Conservation (phyloP, 2,329 filamentous ascomycete genomes). For the Monilinia laxa region DNA sequence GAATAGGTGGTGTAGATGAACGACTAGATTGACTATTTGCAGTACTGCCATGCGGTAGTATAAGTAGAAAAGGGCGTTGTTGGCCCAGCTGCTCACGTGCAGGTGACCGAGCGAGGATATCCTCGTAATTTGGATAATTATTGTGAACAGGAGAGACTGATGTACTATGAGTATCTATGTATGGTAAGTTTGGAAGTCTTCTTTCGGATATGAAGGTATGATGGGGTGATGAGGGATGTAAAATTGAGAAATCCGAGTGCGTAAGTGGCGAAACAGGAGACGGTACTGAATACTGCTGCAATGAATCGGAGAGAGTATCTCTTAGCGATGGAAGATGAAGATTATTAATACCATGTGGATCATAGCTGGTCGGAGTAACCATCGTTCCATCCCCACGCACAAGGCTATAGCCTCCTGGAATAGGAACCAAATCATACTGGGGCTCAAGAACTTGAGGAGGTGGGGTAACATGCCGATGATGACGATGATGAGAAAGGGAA, state of each 20-base stretch:
- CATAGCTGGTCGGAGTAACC: slow-evolving; percentile 34
- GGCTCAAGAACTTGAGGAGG: slow-evolving; percentile 30
- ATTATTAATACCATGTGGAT: slow-evolving; percentile 31
- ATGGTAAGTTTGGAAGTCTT: slow-evolving; percentile 6
- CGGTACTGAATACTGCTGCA: slow-evolving; percentile 21
- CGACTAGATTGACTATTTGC: slow-evolving; percentile 14
- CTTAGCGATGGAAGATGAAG: slow-evolving; percentile 20
- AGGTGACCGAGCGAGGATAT: slow-evolving; percentile 38
- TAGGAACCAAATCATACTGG: slow-evolving; percentile 39
- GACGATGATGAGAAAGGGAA: slow-evolving; percentile 28
- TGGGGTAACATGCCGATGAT: slow-evolving; percentile 21
- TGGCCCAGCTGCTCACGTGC: slow-evolving; percentile 34
- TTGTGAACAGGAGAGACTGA: slow-evolving; percentile 18
- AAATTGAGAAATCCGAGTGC: background rate
- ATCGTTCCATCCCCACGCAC: slow-evolving; percentile 37
- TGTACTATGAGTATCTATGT: background rate
- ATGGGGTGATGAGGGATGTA: slow-evolving; percentile 3
- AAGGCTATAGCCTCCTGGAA: slow-evolving; percentile 38
- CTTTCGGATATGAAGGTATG: background rate
- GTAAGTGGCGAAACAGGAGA: slow-evolving; percentile 11
- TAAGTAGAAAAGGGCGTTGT: slow-evolving; percentile 39
- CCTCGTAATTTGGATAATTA: slow-evolving; percentile 33
- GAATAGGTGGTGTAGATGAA: slow-evolving; percentile 31
- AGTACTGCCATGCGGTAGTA: slow-evolving; percentile 32
- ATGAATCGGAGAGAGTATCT: slow-evolving; percentile 23